Evolutionary conservation across 2,329 filamentous ascomycete species (phyloP).

Genomic region (Sporothrix inflata): DNA sequence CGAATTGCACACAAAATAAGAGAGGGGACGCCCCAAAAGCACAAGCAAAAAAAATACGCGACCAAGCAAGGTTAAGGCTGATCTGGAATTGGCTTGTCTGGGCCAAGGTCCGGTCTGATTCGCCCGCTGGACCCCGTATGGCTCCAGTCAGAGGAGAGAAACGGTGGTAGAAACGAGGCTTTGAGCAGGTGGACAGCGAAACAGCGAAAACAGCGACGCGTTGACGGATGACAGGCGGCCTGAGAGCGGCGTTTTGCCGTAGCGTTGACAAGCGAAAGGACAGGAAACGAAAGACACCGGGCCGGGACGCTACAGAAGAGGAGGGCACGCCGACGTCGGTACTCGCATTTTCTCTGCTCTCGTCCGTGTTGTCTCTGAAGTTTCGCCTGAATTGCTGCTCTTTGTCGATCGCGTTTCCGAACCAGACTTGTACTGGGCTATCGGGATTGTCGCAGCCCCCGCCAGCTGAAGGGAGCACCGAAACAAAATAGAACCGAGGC

Average conservation of each 20-base stretch:
- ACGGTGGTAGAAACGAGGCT: not conserved
- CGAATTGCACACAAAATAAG: constrained; percentile 17
- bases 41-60: constrained; percentile 25
- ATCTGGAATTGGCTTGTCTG: constrained; percentile 28
- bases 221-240: not conserved
- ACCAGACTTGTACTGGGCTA: not conserved
- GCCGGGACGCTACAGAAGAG: constrained; percentile 24
- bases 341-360: not conserved
- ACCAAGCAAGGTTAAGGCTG: constrained; percentile 26
- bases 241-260: not conserved
- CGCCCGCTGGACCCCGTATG: not conserved
- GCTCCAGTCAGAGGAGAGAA: not conserved
- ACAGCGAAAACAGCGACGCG: not conserved
- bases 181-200: constrained; percentile 3
- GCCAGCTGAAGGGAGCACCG: not conserved
- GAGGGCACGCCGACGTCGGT: constrained; percentile 5
- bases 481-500: constrained; percentile 4
- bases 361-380: not conserved
- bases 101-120: constrained; percentile 23
- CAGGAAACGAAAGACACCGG: constrained; percentile 22
- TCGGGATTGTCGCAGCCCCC: constrained; percentile 12
- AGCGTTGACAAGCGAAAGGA: constrained; percentile 7
- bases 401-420: constrained; percentile 25
- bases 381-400: not conserved
- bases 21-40: constrained; percentile 15